Evolutionary conservation across 2,329 filamentous ascomycete species (phyloP).

Genomic region (Colletotrichum cordylinicola): DNA sequence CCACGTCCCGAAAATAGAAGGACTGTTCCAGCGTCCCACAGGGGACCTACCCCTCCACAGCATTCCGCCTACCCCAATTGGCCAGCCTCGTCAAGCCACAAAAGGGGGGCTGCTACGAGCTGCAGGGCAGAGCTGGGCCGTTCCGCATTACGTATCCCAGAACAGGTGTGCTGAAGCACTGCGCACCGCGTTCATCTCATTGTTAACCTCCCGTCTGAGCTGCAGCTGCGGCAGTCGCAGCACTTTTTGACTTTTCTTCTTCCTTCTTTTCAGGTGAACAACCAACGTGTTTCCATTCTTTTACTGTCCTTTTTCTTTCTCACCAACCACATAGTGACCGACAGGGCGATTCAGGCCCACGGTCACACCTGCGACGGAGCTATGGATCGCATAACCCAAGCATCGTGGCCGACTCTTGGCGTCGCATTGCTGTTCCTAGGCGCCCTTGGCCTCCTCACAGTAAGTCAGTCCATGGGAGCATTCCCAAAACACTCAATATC

Average conservation of each 20-base stretch:
- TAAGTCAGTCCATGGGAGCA: neutral
- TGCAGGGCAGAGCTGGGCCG: neutral
- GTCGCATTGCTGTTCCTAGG: neutral
- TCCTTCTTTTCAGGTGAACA: neutral
- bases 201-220: neutral
- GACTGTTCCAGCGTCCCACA: neutral
- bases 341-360: neutral
- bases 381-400: conserved; percentile 12
- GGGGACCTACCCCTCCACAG: conserved; percentile 1
- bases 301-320: neutral
- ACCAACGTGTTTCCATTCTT: neutral
- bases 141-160: conserved; percentile 22
- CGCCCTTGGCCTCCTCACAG: conserved; percentile 1
- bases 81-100: conserved; percentile 18
- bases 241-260: neutral
- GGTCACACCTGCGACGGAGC: neutral
- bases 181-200: neutral
- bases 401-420: conserved; percentile 15
- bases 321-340: neutral
- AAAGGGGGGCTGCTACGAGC: conserved; percentile 1
- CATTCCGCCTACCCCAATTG: neutral
- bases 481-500: neutral
- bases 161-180: neutral
- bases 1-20: conserved; percentile 11
- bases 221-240: conserved; percentile 14